phyloP scores from a whole-genome alignment of 768 basidiomycete species.

The Trametes punicea region DNA sequence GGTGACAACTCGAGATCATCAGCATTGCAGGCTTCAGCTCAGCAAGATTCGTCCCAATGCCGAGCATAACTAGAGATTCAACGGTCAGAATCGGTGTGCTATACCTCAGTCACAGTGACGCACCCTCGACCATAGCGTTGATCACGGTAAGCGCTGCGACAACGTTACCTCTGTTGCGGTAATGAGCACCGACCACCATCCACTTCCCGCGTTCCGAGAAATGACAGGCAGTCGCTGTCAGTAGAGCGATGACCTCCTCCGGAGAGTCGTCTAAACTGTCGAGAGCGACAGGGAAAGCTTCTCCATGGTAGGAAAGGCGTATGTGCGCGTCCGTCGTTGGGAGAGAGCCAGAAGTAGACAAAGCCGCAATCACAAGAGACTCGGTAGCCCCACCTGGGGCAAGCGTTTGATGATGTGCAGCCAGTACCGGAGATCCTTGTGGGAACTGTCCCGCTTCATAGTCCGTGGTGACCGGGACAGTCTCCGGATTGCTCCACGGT shows the following conservation, averaged over 20 bases:
- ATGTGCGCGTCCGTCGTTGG: background rate
- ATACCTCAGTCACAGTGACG: background rate
- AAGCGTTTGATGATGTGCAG: no score
- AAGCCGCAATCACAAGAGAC: background rate
- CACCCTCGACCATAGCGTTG: conserved; percentile 47
- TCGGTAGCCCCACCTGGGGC: background rate
- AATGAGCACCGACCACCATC: conserved; percentile 53
- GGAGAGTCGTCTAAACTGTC: conserved; percentile 26
- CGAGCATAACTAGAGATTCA: conserved; percentile 39
- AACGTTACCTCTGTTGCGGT: conserved; percentile 48
- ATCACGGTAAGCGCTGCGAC: conserved; percentile 43
- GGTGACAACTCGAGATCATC: conserved; percentile 52
- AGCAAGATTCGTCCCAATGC: conserved; percentile 30
- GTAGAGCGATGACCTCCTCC: conserved; percentile 41
- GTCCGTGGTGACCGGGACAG: background rate
- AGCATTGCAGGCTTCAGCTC: conserved; percentile 50
- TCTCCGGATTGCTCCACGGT: background rate
- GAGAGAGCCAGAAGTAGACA: background rate
- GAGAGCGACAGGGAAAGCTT: conserved; percentile 24
- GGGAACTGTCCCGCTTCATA: no score
- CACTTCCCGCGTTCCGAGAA: conserved; percentile 45
- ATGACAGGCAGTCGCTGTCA: conserved; percentile 39
- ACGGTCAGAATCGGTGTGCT: background rate
- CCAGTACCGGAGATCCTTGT: no score
- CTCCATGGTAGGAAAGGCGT: background rate